Conservation (phyloP, 2,329 filamentous ascomycete species). For the Fusarium tuaranense region DNA sequence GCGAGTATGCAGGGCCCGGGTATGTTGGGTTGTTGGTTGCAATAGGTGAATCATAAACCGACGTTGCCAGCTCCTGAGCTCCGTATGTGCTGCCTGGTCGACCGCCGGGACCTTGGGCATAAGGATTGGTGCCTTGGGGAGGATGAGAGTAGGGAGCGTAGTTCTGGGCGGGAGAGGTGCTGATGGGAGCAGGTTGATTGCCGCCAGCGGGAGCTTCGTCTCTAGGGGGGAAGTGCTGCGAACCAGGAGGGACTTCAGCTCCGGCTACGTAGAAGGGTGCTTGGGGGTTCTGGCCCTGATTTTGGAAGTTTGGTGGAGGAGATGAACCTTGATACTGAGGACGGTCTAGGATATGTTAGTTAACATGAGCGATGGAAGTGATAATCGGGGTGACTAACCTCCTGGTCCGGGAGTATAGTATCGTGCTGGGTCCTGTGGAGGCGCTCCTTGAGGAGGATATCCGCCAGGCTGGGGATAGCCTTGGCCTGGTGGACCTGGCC, state of each 20-base stretch:
- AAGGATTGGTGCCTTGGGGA: slow-evolving; percentile 50
- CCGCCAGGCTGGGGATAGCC: slow-evolving; percentile 56
- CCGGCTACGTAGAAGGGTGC: slow-evolving; percentile 77
- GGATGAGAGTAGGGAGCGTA: slow-evolving; percentile 59
- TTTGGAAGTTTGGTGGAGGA: slow-evolving; percentile 68
- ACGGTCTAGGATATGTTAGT: slow-evolving; percentile 52
- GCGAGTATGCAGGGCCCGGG: slow-evolving; percentile 60
- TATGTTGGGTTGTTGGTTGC: slow-evolving; percentile 64
- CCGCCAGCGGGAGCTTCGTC: slow-evolving; percentile 63
- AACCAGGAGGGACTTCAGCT: slow-evolving; percentile 60
- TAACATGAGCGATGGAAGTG: slow-evolving; percentile 2
- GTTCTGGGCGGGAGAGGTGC: slow-evolving; percentile 61
- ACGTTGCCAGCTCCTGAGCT: slow-evolving; percentile 82
- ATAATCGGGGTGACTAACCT: slow-evolving; percentile 34
- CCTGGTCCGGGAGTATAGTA: slow-evolving; percentile 74
- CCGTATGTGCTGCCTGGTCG: slow-evolving; percentile 77
- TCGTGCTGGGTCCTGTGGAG: slow-evolving; percentile 71
- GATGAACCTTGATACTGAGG: slow-evolving; percentile 60
- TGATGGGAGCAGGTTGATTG: slow-evolving; percentile 62
- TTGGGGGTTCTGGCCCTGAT: slow-evolving; percentile 60
- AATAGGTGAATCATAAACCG: slow-evolving; percentile 80
- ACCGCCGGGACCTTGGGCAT: slow-evolving; percentile 60
- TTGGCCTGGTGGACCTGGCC: slow-evolving; percentile 60
- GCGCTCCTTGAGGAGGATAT: slow-evolving; percentile 57
- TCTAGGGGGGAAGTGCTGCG: slow-evolving; percentile 64